phyloP scores from a whole-genome alignment of 805 yeast genomes.

The Jamesozyma hellenica region DNA sequence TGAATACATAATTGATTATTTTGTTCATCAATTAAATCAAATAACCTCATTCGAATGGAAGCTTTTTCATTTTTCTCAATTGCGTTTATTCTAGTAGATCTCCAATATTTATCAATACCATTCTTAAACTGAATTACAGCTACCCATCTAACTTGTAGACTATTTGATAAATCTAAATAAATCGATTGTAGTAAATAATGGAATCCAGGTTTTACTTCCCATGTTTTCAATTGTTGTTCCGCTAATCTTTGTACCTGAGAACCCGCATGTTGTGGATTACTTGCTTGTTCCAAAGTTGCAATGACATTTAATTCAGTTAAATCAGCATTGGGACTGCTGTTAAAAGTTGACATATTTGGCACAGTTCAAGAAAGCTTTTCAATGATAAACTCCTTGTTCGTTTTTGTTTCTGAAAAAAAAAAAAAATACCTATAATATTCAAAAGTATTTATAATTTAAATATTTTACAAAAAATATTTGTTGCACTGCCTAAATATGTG shows the following conservation, averaged over 20 bases:
- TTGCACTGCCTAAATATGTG: too few species aligned
- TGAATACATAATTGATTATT: slow-evolving; percentile 70
- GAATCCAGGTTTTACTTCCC: slow-evolving; percentile 59
- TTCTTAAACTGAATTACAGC: slow-evolving; percentile 83
- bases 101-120: slow-evolving; percentile 79
- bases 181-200: slow-evolving; percentile 47
- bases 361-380: too few species aligned
- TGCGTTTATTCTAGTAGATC: slow-evolving; percentile 49
- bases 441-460: too few species aligned
- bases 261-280: slow-evolving; percentile 39
- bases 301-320: slow-evolving; percentile 26
- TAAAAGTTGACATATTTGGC: too few species aligned
- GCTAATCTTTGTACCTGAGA: slow-evolving; percentile 47
- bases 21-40: slow-evolving; percentile 53
- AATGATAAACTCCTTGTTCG: too few species aligned
- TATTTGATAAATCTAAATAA: slow-evolving; percentile 48
- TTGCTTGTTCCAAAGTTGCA: slow-evolving; percentile 39
- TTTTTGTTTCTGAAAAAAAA: too few species aligned
- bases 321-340: slow-evolving; percentile 1
- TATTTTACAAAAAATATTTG: too few species aligned
- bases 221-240: slow-evolving; percentile 54
- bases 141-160: slow-evolving; percentile 71
- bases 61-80: slow-evolving; percentile 59
- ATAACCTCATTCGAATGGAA: slow-evolving; percentile 49
- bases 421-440: too few species aligned